Evolutionary conservation across 2,329 filamentous ascomycete species (phyloP), one percentile per base, ranked within the genome.

Genomic region (Cryphonectria carpinicola): DNA sequence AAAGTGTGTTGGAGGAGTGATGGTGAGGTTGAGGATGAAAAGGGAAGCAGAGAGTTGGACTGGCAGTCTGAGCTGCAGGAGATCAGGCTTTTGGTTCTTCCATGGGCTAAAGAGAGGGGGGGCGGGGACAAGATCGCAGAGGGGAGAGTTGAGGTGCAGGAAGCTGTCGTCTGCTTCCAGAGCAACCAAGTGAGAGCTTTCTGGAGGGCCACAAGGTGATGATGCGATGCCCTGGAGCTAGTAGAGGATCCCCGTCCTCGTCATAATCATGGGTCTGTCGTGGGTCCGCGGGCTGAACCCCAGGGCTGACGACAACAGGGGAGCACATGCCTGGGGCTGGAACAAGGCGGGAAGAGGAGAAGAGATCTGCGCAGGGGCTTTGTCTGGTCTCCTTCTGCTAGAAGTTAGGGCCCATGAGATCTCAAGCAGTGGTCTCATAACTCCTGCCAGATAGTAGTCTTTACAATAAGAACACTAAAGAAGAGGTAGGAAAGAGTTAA

Each of bases 41-140:
- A 37, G 56, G 56, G 41, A 62, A 35, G 13, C 43, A 10, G 22
- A 49, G 43, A 8, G 56, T 28, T 32, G 17, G 62, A 60, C 28
- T 49, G 56, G 70, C 72, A 73, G 70, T 65, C 67, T 68, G 68
- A 69, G 72, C 72, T 68, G 72, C 70, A 56, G 66, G 62, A 63
- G 22, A 39, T 68, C 54, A 72, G 49, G 60, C 32, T 54, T 63
- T 56, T 64, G 69, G 65, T 67, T 66, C 67, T 64, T 65, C 71
- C 69, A 73, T 73, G 52, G 28, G 37, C 66, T n/a, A 39, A 62
- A 32, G 11, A 10, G 62, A 35, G 35, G 62, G 13, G 37, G 52
- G 39, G 37, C 58, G 13, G 37, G 52, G 39, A 28, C 58, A 46
- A 35, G 39, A 32, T 22, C 43, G 25, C 19, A 22, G 19, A 49